Percentiles rank a stretch among this genome's conserved stretches.
These are phyloP conservation scores for Vanderwaltozyma polyspora DNA, from an alignment of 805 yeast species.

Conservation along the genomic window DNA sequence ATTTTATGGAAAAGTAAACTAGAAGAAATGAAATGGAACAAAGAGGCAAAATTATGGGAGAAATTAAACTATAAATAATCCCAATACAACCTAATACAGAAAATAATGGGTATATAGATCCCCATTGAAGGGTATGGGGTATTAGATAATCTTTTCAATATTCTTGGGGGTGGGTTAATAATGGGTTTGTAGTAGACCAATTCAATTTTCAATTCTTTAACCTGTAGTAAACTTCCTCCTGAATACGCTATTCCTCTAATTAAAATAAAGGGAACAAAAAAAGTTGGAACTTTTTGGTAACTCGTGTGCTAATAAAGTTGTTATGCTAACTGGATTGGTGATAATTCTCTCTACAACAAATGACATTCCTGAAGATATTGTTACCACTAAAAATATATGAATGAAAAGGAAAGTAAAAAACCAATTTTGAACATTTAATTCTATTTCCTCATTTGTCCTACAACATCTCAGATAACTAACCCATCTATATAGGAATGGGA, in stretches of 20 bases:
- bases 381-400: slow-evolving; percentile 75
- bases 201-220: slow-evolving; percentile 38
- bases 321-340: slow-evolving; percentile 62
- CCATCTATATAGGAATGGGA: slow-evolving; percentile 45
- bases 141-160: slow-evolving; percentile 33
- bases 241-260: slow-evolving; percentile 67
- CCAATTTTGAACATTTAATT: slow-evolving; percentile 67
- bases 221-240: slow-evolving; percentile 59
- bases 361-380: slow-evolving; percentile 70
- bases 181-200: slow-evolving; percentile 25
- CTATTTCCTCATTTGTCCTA: slow-evolving; percentile 50
- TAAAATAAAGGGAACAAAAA: slow-evolving; percentile 65
- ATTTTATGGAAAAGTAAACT: slow-evolving; percentile 57
- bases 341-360: slow-evolving; percentile 50
- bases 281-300: slow-evolving; percentile 81
- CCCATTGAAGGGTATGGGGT: slow-evolving; percentile 57
- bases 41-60: slow-evolving; percentile 65
- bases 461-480: slow-evolving; percentile 47
- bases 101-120: slow-evolving; percentile 63
- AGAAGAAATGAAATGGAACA: slow-evolving; percentile 45
- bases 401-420: slow-evolving; percentile 67
- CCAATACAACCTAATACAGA: slow-evolving; percentile 74
- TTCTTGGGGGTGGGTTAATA: slow-evolving; percentile 55
- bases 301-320: slow-evolving; percentile 60
- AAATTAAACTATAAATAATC: slow-evolving; percentile 62